Evolutionary conservation across 768 basidiomycete species (phyloP).

Genomic region (Lactarius psammicola): DNA sequence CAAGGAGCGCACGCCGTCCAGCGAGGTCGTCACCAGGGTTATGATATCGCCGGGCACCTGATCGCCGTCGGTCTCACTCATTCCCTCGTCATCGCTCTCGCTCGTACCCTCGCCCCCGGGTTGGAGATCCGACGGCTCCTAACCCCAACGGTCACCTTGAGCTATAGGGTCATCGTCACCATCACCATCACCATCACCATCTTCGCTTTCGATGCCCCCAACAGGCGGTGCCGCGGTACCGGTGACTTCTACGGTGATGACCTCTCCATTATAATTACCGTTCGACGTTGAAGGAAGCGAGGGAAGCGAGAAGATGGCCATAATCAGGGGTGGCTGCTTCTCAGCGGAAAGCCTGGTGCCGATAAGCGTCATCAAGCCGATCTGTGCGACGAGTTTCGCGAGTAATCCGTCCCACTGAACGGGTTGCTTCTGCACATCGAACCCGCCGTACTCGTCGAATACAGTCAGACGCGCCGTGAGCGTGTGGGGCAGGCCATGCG

Average conservation of each 20-base stretch:
- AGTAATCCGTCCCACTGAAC: slow-evolving; percentile 36
- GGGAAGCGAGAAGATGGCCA: background rate
- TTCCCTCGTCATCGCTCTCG: slow-evolving; percentile 10
- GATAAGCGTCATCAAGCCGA: slow-evolving; percentile 39
- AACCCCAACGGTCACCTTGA: background rate
- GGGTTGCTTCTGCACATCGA: slow-evolving; percentile 30
- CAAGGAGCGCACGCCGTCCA: slow-evolving; percentile 33
- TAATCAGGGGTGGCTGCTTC: background rate
- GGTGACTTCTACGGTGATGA: background rate
- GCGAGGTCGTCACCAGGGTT: slow-evolving; percentile 1
- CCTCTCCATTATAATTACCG: background rate
- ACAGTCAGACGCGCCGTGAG: slow-evolving; percentile 26
- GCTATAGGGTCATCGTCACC: background rate
- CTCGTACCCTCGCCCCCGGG: background rate
- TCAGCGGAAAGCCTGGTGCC: background rate
- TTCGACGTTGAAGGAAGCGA: background rate
- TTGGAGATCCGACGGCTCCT: background rate
- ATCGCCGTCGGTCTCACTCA: slow-evolving; percentile 14
- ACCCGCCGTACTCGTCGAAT: slow-evolving; percentile 32
- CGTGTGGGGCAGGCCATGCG: slow-evolving; percentile 37
- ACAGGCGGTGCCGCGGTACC: background rate
- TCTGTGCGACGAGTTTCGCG: slow-evolving; percentile 43
- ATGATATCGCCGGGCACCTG: background rate
- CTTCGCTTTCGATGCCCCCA: background rate
- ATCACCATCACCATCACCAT: background rate